Evolutionary conservation across 176 grass and related monocot species (phyloP).

Genomic region (Oryza meridionalis): DNA sequence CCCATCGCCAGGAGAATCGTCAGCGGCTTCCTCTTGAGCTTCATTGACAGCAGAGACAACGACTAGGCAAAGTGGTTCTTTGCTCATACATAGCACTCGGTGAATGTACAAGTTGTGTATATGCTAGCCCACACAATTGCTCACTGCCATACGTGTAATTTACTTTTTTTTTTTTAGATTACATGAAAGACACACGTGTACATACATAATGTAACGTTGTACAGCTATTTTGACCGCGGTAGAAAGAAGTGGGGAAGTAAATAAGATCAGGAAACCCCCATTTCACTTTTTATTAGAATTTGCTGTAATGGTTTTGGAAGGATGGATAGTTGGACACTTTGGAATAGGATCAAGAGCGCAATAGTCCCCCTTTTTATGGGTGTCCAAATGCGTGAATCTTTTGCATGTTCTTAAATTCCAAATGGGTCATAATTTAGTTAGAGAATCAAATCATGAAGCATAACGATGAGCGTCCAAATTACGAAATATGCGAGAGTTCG

Average conservation of each 20-base stretch:
- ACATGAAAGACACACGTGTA: neutral
- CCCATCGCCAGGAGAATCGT: slow-evolving; percentile 79
- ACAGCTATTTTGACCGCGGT: neutral
- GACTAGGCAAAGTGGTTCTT: neutral
- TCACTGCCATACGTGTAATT: neutral
- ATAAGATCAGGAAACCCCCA: neutral
- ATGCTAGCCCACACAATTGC: neutral
- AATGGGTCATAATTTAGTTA: neutral
- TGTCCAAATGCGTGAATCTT: neutral
- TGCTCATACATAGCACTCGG: too few species aligned
- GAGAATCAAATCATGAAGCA: neutral
- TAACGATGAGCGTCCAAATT: neutral
- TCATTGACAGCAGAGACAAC: slow-evolving; percentile 60
- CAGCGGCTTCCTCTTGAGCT: slow-evolving; percentile 81
- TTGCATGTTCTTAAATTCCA: neutral
- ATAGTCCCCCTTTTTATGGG: too few species aligned
- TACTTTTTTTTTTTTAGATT: too few species aligned
- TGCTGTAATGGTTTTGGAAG: too few species aligned
- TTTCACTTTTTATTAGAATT: neutral
- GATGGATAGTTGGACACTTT: too few species aligned
- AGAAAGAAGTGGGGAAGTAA: neutral
- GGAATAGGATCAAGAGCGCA: too few species aligned
- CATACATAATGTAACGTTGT: neutral
- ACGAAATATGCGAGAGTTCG: neutral
- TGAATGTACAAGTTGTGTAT: neutral